phyloP scores from a whole-genome alignment of 352 stramenopile genomes.

The Pythium periplocum region DNA sequence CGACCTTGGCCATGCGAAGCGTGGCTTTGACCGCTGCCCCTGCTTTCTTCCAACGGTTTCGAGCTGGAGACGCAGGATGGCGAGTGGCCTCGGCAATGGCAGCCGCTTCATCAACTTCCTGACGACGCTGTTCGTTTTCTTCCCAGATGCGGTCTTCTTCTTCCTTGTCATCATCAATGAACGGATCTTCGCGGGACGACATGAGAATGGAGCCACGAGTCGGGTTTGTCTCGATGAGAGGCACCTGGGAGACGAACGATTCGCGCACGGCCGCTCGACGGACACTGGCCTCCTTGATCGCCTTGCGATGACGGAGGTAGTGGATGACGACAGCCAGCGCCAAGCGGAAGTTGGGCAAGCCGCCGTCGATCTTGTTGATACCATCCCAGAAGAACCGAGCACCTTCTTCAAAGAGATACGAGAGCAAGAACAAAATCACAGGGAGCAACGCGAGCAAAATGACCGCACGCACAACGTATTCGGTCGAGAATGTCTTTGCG shows the following conservation, averaged over 20 bases:
- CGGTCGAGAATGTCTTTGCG: constrained; percentile 54
- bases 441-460: constrained; percentile 52
- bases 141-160: constrained; percentile 46
- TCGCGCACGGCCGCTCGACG: background rate
- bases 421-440: constrained; percentile 67
- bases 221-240: background rate
- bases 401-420: constrained; percentile 75
- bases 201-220: constrained; percentile 28
- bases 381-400: constrained; percentile 66
- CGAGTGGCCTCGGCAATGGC: background rate
- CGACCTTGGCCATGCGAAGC: constrained; percentile 49
- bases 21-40: constrained; percentile 49
- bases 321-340: constrained; percentile 72
- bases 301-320: constrained; percentile 62
- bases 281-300: constrained; percentile 31
- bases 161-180: constrained; percentile 47
- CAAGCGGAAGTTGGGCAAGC: constrained; percentile 72
- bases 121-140: constrained; percentile 17
- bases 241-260: background rate
- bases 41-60: constrained; percentile 48
- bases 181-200: constrained; percentile 47
- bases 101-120: background rate
- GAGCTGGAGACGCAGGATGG: constrained; percentile 15
- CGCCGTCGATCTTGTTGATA: constrained; percentile 66
- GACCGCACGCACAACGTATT: constrained; percentile 56